phyloP scores from a whole-genome alignment of 2,329 filamentous ascomycete species.

The Ambrosiella cleistominuta region DNA sequence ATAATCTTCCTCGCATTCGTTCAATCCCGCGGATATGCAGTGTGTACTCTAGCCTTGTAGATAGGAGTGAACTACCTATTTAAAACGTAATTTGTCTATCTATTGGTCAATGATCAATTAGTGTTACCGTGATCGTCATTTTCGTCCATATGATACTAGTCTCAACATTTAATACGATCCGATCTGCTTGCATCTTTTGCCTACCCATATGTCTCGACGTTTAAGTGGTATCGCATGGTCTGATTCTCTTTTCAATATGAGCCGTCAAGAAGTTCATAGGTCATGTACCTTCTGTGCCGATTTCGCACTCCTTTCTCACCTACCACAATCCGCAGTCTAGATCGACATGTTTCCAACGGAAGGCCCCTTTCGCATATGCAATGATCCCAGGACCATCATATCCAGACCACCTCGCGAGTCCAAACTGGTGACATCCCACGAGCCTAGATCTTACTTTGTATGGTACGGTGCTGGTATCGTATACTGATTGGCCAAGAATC shows the following conservation, averaged over 20 bases:
- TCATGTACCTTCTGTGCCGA: too few species aligned
- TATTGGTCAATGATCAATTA: not conserved
- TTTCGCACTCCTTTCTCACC: not conserved
- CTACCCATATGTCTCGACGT: too few species aligned
- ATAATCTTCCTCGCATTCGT: slow-evolving; percentile 19
- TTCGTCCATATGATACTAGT: too few species aligned
- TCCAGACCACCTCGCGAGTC: not conserved
- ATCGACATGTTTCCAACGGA: not conserved
- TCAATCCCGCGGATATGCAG: slow-evolving; percentile 19
- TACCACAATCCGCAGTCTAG: not conserved
- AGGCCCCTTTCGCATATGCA: not conserved
- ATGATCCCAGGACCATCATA: not conserved
- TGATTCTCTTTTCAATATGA: too few species aligned
- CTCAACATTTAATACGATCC: too few species aligned
- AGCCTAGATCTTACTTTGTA: not conserved
- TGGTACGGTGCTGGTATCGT: not conserved
- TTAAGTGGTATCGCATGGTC: too few species aligned
- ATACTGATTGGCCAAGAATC: not conserved
- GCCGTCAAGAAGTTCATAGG: too few species aligned
- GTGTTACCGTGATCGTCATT: not conserved
- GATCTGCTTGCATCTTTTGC: too few species aligned
- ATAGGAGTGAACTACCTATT: slow-evolving; percentile 27
- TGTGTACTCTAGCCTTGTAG: slow-evolving; percentile 39
- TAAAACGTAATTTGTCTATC: slow-evolving; percentile 4
- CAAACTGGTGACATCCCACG: not conserved